Conservation (phyloP, 2,329 filamentous ascomycete genomes). For the Fusarium algeriense region DNA sequence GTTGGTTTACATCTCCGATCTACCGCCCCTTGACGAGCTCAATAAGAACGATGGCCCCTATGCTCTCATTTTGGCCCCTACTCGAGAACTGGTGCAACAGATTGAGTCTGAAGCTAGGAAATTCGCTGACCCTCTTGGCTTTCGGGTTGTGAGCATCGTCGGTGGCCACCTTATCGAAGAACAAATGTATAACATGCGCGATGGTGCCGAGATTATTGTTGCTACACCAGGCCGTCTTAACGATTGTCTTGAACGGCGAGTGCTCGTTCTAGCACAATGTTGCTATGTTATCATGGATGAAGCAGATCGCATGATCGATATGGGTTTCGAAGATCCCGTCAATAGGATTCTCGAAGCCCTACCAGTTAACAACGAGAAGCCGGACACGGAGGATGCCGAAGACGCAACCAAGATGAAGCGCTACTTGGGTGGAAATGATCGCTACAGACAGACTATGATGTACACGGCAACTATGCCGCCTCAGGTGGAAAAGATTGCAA, state of each 20-base stretch:
- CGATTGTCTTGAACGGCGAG: constrained; percentile 93
- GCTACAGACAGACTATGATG: constrained; percentile 99
- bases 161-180: constrained; percentile 96
- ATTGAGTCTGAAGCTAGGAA: constrained; percentile 95
- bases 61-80: constrained; percentile 95
- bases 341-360: constrained; percentile 97
- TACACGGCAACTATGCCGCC: constrained; percentile 99
- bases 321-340: constrained; percentile 96
- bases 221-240: constrained; percentile 98
- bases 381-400: constrained; percentile 92
- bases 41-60: constrained; percentile 97
- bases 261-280: constrained; percentile 94
- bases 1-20: constrained; percentile 91
- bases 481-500: constrained; percentile 93
- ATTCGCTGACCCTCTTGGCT: constrained; percentile 90
- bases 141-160: constrained; percentile 96
- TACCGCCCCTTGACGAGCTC: constrained; percentile 84
- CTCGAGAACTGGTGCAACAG: constrained; percentile 96
- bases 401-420: constrained; percentile 86
- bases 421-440: constrained; percentile 78
- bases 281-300: constrained; percentile 99
- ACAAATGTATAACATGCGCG: constrained; percentile 88
- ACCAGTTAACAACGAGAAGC: constrained; percentile 93
- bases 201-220: constrained; percentile 97
- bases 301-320: constrained; percentile 98